These are phyloP conservation scores for Circinella umbellata DNA, from an alignment of 371 early-diverging fungal genomes.

Conservation along the genomic window DNA sequence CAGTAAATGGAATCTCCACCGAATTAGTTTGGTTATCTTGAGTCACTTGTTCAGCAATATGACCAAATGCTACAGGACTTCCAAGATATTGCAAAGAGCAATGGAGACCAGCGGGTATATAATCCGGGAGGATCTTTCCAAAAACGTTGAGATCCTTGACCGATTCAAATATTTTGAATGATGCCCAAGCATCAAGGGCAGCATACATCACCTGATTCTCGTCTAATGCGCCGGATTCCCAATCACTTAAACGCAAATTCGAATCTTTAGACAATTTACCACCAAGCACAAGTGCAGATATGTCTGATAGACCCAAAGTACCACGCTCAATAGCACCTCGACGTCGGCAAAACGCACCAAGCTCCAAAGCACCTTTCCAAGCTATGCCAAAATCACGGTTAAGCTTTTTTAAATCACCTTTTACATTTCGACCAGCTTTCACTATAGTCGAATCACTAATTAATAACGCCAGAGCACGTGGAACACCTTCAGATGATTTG, in stretches of 20 bases:
- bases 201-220: neutral
- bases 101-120: neutral
- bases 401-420: conserved; percentile 1
- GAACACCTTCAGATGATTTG: neutral
- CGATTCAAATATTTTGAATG: neutral
- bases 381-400: neutral
- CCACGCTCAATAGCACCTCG: neutral
- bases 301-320: neutral
- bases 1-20: neutral
- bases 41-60: neutral
- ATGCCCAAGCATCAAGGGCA: conserved; percentile 2
- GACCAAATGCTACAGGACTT: neutral
- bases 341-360: neutral
- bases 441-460: neutral
- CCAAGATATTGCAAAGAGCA: neutral
- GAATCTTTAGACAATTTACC: neutral
- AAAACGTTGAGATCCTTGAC: neutral
- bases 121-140: neutral
- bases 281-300: neutral
- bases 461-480: neutral
- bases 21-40: neutral
- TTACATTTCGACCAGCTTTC: neutral
- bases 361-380: conserved; percentile 1
- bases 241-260: neutral
- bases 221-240: neutral